A percentile compares a stretch with the other conserved stretches of the same genome.
Conservation (phyloP, 495 filamentous ascomycete genomes). For the Neurospora intermedia region DNA sequence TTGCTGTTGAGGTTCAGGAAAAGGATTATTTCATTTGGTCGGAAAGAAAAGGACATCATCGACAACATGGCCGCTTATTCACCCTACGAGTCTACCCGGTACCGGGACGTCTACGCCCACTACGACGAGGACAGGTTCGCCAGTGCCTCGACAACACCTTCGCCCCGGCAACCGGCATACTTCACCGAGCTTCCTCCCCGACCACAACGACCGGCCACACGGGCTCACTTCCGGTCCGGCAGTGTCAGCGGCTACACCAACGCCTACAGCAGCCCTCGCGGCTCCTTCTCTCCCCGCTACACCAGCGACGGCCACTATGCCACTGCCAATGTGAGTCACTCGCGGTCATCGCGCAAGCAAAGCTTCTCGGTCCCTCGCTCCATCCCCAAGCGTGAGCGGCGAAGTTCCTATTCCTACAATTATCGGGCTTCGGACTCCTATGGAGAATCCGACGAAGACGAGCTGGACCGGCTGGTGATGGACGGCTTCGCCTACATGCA, state of each 20-base stretch:
- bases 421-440: conserved; percentile 40
- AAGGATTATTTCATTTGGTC: neutral
- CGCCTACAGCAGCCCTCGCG: conserved; percentile 23
- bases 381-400: conserved; percentile 35
- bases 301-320: conserved; percentile 46
- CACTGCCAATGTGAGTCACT: conserved; percentile 45
- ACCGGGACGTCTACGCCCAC: conserved; percentile 21
- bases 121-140: conserved; percentile 31
- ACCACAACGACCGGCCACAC: conserved; percentile 33
- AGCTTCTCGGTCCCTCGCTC: conserved; percentile 36
- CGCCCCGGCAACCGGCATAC: conserved; percentile 35
- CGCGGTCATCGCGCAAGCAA: conserved; percentile 36
- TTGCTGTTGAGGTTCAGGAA: conserved; percentile 4
- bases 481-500: conserved; percentile 36
- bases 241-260: conserved; percentile 23
- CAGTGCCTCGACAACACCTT: conserved; percentile 41
- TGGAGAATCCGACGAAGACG: conserved; percentile 53
- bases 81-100: conserved; percentile 35
- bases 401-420: conserved; percentile 37
- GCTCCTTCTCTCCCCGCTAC: conserved; percentile 37
- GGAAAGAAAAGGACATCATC: conserved; percentile 22
- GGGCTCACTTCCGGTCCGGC: conserved; percentile 33
- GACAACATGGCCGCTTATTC: conserved; percentile 36
- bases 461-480: conserved; percentile 31
- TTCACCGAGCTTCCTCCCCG: conserved; percentile 28